phyloP scores from a whole-genome alignment of 176 grass and related monocot species.

The Phyllostachys edulis region DNA sequence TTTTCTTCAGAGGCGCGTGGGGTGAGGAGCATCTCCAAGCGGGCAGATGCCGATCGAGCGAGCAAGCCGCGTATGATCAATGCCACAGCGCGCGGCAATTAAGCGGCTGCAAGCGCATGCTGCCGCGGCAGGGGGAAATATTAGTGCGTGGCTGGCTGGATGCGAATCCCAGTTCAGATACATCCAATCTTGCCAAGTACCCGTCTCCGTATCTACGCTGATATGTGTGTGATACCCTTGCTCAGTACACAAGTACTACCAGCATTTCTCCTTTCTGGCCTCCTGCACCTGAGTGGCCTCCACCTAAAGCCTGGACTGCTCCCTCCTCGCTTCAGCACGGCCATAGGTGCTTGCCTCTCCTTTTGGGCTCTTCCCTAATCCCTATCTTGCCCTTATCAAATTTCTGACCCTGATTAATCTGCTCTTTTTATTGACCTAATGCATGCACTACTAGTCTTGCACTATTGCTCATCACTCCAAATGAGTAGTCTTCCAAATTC shows the following conservation, averaged over 20 bases:
- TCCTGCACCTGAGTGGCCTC: conserved; percentile 16
- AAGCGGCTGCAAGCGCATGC: background rate
- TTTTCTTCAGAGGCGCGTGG: background rate
- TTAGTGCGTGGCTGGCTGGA: background rate
- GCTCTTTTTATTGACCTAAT: background rate
- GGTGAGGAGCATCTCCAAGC: conserved; percentile 4
- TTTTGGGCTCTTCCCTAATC: background rate
- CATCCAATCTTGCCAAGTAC: conserved; percentile 33
- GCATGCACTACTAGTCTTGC: background rate
- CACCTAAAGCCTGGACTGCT: conserved; percentile 19
- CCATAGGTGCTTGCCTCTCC: background rate
- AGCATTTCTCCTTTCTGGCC: background rate
- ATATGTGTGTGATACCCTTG: background rate
- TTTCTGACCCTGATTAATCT: background rate
- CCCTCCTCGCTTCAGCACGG: background rate
- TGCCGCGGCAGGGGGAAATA: background rate
- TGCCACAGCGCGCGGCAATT: background rate
- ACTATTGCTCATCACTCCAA: background rate
- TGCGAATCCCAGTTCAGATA: conserved; percentile 41
- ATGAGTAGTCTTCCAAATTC: background rate
- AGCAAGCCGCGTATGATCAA: background rate
- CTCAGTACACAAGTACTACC: background rate
- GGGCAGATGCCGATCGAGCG: background rate
- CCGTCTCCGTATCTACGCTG: background rate
- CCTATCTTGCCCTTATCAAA: background rate